Evolutionary conservation across 1,284 basidiomycete genomes (phyloP).

Genomic region (Afroboletus lepidellus): DNA sequence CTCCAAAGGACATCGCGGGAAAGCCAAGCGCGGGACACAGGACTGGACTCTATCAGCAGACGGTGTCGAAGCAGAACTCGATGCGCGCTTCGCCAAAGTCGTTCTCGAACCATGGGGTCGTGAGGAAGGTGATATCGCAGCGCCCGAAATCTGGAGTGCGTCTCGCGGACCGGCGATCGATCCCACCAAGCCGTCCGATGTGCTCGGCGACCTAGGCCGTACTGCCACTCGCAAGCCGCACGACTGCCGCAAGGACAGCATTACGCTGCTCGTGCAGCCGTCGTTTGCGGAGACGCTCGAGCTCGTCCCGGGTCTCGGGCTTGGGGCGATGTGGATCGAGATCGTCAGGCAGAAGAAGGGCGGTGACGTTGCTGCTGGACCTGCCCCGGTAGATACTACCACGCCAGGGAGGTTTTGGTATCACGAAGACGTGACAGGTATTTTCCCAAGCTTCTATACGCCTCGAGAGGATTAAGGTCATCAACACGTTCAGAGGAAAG

Average conservation of each 20-base stretch:
- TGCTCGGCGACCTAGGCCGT: not conserved
- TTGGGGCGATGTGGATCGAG: slow-evolving; percentile 62
- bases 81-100: slow-evolving; percentile 46
- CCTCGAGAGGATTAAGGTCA: slow-evolving; percentile 12
- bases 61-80: slow-evolving; percentile 52
- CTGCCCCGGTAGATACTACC: not conserved
- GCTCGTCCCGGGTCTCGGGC: slow-evolving; percentile 45
- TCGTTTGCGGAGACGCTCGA: slow-evolving; percentile 42
- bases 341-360: slow-evolving; percentile 41
- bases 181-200: slow-evolving; percentile 14
- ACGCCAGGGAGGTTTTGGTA: slow-evolving; percentile 29
- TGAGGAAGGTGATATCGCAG: slow-evolving; percentile 40
- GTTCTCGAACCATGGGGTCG: slow-evolving; percentile 55
- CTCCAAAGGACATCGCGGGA: not conserved
- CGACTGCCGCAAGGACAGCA: slow-evolving; percentile 50
- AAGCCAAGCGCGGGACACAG: not conserved
- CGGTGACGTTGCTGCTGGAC: not conserved
- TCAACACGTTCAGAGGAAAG: not conserved
- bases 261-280: slow-evolving; percentile 54
- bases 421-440: slow-evolving; percentile 34
- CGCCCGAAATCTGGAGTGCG: slow-evolving; percentile 39
- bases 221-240: slow-evolving; percentile 35
- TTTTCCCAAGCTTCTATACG: slow-evolving; percentile 36
- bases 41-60: slow-evolving; percentile 34
- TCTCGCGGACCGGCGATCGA: slow-evolving; percentile 44